Conservation (phyloP, 23 red algal genomes). For the Gracilaria domingensis region DNA sequence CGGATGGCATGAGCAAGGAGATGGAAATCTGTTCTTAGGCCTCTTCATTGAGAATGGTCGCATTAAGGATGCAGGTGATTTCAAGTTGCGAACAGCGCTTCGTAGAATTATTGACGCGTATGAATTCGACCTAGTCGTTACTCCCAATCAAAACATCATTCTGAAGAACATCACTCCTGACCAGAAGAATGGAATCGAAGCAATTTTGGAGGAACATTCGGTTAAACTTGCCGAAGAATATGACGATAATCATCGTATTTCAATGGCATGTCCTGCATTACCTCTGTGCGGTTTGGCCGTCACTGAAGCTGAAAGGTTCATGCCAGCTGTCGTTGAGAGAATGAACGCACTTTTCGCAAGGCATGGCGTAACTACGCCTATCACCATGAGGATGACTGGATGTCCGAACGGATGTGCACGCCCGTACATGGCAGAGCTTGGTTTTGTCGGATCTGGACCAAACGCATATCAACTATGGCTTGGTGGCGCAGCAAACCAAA, state of each 20-base stretch:
- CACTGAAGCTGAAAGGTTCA: conserved; percentile 94
- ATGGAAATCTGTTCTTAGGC: conserved; percentile 92
- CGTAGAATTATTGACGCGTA: conserved; percentile 83
- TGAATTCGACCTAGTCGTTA: conserved; percentile 80
- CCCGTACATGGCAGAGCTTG: conserved; percentile 98
- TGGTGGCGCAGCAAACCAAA: conserved; percentile 89
- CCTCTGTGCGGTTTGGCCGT: conserved; percentile 94
- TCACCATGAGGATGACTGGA: conserved; percentile 98
- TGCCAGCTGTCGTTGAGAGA: conserved; percentile 83
- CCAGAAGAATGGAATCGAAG: conserved; percentile 79
- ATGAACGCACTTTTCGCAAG: conserved; percentile 82
- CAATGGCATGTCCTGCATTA: conserved; percentile 99
- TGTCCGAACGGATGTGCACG: conserved; percentile 98
- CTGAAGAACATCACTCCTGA: conserved; percentile 85
- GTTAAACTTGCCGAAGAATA: conserved; percentile 76
- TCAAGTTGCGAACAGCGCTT: conserved; percentile 87
- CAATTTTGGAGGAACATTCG: conserved; percentile 78
- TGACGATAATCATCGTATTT: conserved; percentile 63
- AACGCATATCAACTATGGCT: conserved; percentile 96
- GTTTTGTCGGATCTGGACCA: conserved; percentile 90
- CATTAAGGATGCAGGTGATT: conserved; percentile 82
- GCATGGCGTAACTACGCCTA: conserved; percentile 57
- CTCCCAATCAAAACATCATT: conserved; percentile 98
- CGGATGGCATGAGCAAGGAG: conserved; percentile 97
- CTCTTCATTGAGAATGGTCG: conserved; percentile 97